Evolutionary conservation across 2,329 filamentous ascomycete species (phyloP).

Genomic region (Colletotrichum sp.): DNA sequence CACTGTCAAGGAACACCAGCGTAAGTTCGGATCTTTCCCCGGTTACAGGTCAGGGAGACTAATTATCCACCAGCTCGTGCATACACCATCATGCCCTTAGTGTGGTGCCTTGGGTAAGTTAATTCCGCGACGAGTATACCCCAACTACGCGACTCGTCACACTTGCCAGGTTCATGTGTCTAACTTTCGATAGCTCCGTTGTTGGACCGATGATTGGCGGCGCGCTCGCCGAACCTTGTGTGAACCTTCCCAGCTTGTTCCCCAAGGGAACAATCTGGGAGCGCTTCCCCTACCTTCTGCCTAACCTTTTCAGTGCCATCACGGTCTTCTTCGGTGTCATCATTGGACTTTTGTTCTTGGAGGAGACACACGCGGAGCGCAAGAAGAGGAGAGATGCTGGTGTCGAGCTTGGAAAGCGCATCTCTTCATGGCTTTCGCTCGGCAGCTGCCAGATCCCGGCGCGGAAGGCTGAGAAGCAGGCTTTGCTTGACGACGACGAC

Average conservation of each 20-base stretch:
- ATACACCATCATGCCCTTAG: constrained; percentile 97
- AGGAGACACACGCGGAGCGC: constrained; percentile 90
- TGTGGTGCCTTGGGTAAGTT: constrained; percentile 90
- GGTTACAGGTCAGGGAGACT: constrained; percentile 20
- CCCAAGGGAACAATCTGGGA: constrained; percentile 79
- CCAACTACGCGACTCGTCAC: neutral
- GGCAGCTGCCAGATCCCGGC: constrained; percentile 37
- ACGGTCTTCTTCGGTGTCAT: constrained; percentile 78
- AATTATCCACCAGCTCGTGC: constrained; percentile 70
- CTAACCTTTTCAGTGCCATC: constrained; percentile 87
- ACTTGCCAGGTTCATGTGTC: constrained; percentile 25
- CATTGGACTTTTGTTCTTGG: constrained; percentile 84
- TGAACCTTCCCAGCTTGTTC: constrained; percentile 80
- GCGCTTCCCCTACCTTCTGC: constrained; percentile 85
- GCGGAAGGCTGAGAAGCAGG: constrained; percentile 60
- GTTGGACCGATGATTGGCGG: constrained; percentile 92
- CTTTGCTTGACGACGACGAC: constrained; percentile 67
- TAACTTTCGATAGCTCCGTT: constrained; percentile 69
- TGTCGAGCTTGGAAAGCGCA: constrained; percentile 75
- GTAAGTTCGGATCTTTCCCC: constrained; percentile 51
- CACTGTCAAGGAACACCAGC: constrained; percentile 91
- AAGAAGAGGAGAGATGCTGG: constrained; percentile 79
- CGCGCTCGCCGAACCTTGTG: constrained; percentile 83
- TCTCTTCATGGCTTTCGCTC: constrained; percentile 54
- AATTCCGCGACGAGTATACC: neutral